A percentile compares a stretch with the other conserved stretches of the same genome.
Conservation (phyloP, 2,329 filamentous ascomycete genomes). For the Pseudopithomyces maydicus region DNA sequence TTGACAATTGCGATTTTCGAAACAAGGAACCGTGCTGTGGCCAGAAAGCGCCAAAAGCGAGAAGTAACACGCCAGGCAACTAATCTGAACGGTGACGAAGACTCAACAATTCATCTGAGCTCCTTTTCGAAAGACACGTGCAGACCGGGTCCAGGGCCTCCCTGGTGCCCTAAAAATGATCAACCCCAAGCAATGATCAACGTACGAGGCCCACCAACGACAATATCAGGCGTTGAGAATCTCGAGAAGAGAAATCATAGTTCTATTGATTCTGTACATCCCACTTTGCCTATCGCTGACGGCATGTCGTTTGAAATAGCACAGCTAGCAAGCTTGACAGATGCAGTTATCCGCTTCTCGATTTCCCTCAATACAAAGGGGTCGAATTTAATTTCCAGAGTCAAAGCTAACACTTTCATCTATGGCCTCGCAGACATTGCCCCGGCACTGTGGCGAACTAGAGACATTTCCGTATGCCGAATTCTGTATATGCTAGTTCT, state of each 20-base stretch:
- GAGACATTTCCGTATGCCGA: constrained; percentile 37
- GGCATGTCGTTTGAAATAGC: constrained; percentile 4
- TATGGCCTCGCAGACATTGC: constrained; percentile 44
- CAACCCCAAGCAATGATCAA: neutral
- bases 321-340: constrained; percentile 30
- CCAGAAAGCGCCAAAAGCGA: constrained; percentile 17
- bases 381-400: constrained; percentile 26
- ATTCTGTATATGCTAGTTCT: neutral
- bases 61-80: neutral
- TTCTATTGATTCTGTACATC: neutral
- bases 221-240: neutral
- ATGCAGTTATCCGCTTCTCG: constrained; percentile 43
- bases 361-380: constrained; percentile 35
- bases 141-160: neutral
- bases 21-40: constrained; percentile 10
- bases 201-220: neutral
- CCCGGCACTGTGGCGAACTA: constrained; percentile 48
- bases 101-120: neutral
- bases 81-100: neutral
- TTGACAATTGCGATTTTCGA: constrained; percentile 31
- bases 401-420: constrained; percentile 39
- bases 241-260: neutral
- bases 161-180: neutral
- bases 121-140: neutral
- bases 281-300: neutral